Base-by-base conservation (phyloP, 1,284 basidiomycete species). In the Puccinia triticina region DNA sequence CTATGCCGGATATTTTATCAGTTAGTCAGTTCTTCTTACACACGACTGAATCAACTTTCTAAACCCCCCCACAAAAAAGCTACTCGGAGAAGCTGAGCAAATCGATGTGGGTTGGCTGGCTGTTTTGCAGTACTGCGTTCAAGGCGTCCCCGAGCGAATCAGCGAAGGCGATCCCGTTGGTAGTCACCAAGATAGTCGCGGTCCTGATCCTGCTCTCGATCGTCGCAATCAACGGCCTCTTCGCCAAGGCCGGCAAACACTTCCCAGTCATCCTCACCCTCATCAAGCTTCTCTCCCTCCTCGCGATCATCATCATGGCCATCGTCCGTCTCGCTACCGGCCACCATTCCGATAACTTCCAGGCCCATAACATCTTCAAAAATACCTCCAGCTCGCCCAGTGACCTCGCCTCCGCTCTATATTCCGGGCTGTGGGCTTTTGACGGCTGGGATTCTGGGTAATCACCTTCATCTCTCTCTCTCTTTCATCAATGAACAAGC, bases 391-490 rank as follows among this genome's bases (percentile, higher is more conserved):
- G 87, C 10, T 93, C 92, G 83, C 93, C 94, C 0, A 92, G 94
- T 2, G 89, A 91, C 2, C 99, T 95, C 87, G 95, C 96, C 4
- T 89, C 99, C 16, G 97, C 96, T 0, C 88, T 98, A 3, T 99
- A 98, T 88, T 96, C 94, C 16, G 95, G 95, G 0, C 88, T 99
- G 0, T 99, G 95, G 95, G 95, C 95, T 0, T 95, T 94, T 85
- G 94, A 96, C 86, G 95, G 96, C 0, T 98, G 95, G 94, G 85
- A 87, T 57, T 32, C 74, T 84, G 86, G 64, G 80, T 81, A 34
- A 84, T 83, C 21, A 32, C 0, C 66, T 40, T 71, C 67, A 26
- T 57, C 40, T 26, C 8, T 18, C 57, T 29, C 57, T 32, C 43
- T 32, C 29, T 26, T 5, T 48, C 26, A 10, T 29, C 23, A 26